Base-by-base conservation (phyloP, 1,284 basidiomycete genomes). In the Trichosporon coremiiforme region DNA sequence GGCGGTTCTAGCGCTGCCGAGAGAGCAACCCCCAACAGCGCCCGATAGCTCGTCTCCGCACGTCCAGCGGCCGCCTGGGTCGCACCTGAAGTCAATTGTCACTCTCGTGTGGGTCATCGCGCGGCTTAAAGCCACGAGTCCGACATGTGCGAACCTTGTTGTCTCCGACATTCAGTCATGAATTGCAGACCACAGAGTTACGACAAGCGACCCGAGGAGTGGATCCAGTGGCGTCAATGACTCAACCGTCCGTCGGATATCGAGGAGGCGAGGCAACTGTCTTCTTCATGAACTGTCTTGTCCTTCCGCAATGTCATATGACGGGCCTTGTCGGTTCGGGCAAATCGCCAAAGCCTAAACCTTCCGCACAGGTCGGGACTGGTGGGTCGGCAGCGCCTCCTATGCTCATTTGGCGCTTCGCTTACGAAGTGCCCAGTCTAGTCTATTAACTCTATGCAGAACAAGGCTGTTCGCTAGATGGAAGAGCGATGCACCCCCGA, bases 121-220 rank as follows among this genome's bases (percentile, higher is more conserved):
- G 22, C 20, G 15, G 57, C 57, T 17, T 20, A 62, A 62, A 62
- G 57, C 57, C 57, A 62, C 33, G 57, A 62, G 57, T 33, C 29
- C 31, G 57, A 62, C 57, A 62, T 62, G 57, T 62, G 57, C 57
- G 10, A 62, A 62, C 57, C 31, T 62, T 33, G 57, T n/a, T 33
- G 17, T 31, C 57, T 62, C 57, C 57, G 57, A 62, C 31, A 33
- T 62, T 62, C 15, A 33, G 57, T 8, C 4, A 33, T 62, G 57
- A 62, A 62, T 62, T 33, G 57, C 5, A 20, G 20, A 20, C 50
- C 50, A 10, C 50, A 53, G 50, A 53, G 50, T 53, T 53, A 53
- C 50, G 57, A 33, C 29, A 20, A 8, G 15, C 41, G 41, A 45
- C 41, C 41, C 41, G 57, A 33, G 17, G 7, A 33, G 57, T 33